These are phyloP conservation scores for Podila epigama DNA, from an alignment of 192 early-diverging fungal species.

Conservation along the genomic window DNA sequence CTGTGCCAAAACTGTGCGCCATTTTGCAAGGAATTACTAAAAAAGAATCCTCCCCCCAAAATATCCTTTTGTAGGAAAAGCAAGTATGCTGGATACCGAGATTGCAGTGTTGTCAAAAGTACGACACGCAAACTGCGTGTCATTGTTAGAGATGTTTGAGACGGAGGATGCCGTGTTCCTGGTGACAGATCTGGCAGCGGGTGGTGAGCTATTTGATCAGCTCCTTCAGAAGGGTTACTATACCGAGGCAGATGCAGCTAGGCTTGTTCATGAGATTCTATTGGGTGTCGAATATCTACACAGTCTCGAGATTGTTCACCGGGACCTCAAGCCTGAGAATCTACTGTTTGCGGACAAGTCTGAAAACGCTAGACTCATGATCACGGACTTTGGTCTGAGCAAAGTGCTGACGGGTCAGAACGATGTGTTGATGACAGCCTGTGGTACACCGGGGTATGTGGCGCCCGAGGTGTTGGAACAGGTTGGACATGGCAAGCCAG, in stretches of 20 bases:
- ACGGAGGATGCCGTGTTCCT: conserved; percentile 71
- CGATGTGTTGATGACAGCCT: conserved; percentile 70
- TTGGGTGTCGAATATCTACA: conserved; percentile 86
- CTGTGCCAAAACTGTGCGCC: no score
- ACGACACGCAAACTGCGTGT: conserved; percentile 84
- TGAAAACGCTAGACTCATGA: conserved; percentile 61
- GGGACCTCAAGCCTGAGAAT: conserved; percentile 85
- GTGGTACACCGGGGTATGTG: conserved; percentile 67
- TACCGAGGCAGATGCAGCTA: conserved; percentile 75
- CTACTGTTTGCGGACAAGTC: conserved; percentile 54
- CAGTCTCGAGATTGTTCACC: conserved; percentile 83
- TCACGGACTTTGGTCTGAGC: conserved; percentile 82
- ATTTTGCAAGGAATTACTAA: no score
- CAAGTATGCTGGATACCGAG: conserved; percentile 64
- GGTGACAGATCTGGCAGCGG: conserved; percentile 72
- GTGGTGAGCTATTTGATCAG: conserved; percentile 85
- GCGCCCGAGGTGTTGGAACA: conserved; percentile 74
- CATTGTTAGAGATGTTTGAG: conserved; percentile 72
- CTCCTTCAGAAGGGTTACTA: conserved; percentile 74
- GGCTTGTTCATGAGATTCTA: conserved; percentile 72
- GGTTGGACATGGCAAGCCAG: conserved; percentile 68
- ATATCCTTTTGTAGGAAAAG: conserved; percentile 54
- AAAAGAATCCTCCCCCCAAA: no score
- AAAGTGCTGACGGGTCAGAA: conserved; percentile 64
- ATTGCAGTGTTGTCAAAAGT: conserved; percentile 82